phyloP scores from a whole-genome alignment of 495 filamentous ascomycete genomes.

The Penicillium maclennaniae region DNA sequence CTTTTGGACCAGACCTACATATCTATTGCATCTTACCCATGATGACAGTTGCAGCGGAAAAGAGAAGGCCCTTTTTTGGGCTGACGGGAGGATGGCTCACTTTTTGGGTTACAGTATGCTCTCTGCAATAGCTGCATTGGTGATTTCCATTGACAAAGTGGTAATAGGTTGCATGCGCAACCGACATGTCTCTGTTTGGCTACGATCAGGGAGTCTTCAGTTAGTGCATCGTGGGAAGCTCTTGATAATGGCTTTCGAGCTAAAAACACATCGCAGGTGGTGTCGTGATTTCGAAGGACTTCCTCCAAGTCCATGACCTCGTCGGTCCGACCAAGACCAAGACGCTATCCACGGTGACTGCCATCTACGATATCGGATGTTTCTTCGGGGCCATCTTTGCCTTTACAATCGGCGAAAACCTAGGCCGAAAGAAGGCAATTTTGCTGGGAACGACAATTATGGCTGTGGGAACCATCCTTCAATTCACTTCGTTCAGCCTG shows the following conservation, averaged over 20 bases:
- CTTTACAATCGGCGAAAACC: conserved; percentile 51
- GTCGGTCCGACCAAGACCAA: conserved; percentile 46
- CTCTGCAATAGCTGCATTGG: background rate
- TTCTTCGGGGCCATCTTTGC: conserved; percentile 52
- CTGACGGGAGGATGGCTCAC: conserved; percentile 54
- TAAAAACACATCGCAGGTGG: background rate
- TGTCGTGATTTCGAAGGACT: conserved; percentile 46
- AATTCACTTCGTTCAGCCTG: conserved; percentile 52
- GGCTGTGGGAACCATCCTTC: conserved; percentile 56
- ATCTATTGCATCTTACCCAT: background rate
- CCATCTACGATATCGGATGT: conserved; percentile 60
- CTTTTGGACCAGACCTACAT: background rate
- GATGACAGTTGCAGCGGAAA: conserved; percentile 7
- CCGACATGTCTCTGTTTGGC: conserved; percentile 57
- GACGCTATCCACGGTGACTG: conserved; percentile 54
- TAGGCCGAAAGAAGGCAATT: conserved; percentile 57
- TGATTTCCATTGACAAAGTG: background rate
- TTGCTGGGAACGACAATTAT: conserved; percentile 55
- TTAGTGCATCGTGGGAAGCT: conserved; percentile 7
- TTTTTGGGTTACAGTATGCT: conserved; percentile 55
- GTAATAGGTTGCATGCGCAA: conserved; percentile 47
- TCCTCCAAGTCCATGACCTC: conserved; percentile 49
- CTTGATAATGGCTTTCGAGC: background rate
- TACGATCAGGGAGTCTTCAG: conserved; percentile 59
- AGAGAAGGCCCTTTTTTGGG: conserved; percentile 50